phyloP scores from a whole-genome alignment of 2,329 filamentous ascomycete species.

The Paecilomyces sp. region DNA sequence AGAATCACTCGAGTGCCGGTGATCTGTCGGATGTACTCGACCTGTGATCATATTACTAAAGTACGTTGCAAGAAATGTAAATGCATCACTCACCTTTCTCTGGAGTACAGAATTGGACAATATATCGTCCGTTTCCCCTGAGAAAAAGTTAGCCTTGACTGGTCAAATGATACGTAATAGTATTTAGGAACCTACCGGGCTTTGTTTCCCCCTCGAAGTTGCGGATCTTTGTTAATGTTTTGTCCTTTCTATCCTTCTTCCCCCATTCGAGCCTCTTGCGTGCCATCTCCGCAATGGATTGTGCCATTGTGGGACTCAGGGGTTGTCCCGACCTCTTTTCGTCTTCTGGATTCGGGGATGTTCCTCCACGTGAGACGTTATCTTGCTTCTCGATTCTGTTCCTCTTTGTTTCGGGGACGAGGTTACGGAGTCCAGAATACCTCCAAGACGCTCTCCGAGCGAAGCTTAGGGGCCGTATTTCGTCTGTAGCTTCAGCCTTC shows the following conservation, averaged over 20 bases:
- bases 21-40: slow-evolving; percentile 7
- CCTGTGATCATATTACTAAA: not conserved
- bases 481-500: not conserved
- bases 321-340: not conserved
- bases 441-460: not conserved
- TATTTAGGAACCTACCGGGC: not conserved
- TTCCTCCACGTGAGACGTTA: not conserved
- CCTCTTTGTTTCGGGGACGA: not conserved
- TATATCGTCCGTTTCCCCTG: not conserved
- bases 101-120: not conserved
- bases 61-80: not conserved
- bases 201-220: not conserved
- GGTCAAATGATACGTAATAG: not conserved
- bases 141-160: not conserved
- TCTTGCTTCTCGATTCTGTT: not conserved
- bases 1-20: slow-evolving; percentile 8
- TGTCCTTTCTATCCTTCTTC: not conserved
- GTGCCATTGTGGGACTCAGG: not conserved
- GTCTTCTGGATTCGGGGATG: not conserved
- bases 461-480: not conserved
- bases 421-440: not conserved
- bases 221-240: not conserved
- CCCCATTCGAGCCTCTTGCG: not conserved
- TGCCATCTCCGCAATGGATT: not conserved
- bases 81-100: not conserved